These are phyloP conservation scores for Mortierella sp. DNA, from an alignment of 371 early-diverging fungal genomes.

Conservation along the genomic window DNA sequence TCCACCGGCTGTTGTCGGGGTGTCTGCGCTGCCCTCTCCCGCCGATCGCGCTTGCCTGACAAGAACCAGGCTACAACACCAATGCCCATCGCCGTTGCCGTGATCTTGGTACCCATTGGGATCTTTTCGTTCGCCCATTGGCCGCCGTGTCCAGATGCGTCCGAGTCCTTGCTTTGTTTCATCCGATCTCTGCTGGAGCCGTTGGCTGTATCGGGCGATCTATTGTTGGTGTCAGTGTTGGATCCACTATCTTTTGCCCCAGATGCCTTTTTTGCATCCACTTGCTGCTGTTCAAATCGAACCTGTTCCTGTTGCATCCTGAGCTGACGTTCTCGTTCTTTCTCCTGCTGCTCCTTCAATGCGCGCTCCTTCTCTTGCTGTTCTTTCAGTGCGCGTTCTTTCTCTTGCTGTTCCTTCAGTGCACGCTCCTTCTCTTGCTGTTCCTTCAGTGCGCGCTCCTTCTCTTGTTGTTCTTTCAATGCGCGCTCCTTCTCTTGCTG, in stretches of 20 bases:
- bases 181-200: constrained; percentile 7
- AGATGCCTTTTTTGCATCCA: constrained; percentile 17
- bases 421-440: not conserved
- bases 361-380: constrained; percentile 3
- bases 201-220: not conserved
- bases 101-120: constrained; percentile 32
- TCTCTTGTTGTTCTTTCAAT: constrained; percentile 10
- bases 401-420: constrained; percentile 1
- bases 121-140: constrained; percentile 30
- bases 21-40: not conserved
- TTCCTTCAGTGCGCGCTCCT: constrained; percentile 13
- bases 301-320: constrained; percentile 15
- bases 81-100: constrained; percentile 11
- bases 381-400: constrained; percentile 6
- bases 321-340: constrained; percentile 6
- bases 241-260: constrained; percentile 1
- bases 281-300: constrained; percentile 19
- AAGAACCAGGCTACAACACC: constrained; percentile 44
- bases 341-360: constrained; percentile 5
- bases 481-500: constrained; percentile 14
- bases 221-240: constrained; percentile 1
- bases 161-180: constrained; percentile 3
- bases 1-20: too few species aligned
- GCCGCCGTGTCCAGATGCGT: not conserved
- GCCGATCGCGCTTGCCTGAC: constrained; percentile 44